Conservation (phyloP, 192 early-diverging fungal genomes). For the Coemansia sp. region DNA sequence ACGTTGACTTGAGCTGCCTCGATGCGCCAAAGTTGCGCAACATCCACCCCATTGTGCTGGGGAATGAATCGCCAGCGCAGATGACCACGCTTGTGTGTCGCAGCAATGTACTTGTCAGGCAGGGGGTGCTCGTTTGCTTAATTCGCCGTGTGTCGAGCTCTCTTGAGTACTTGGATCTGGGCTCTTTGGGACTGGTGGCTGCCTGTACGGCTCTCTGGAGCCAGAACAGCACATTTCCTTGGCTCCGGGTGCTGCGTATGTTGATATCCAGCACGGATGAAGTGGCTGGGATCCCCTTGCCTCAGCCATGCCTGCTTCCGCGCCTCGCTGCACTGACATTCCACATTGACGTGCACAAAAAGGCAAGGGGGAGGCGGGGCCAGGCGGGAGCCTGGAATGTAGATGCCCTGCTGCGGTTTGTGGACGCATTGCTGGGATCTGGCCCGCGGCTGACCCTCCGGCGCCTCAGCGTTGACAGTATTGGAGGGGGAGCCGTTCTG, state of each 20-base stretch:
- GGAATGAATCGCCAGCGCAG: neutral
- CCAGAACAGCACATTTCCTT: neutral
- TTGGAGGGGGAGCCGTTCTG: no score
- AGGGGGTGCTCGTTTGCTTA: neutral
- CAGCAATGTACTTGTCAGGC: neutral
- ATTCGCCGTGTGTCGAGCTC: neutral
- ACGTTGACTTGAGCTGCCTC: slow-evolving; percentile 3
- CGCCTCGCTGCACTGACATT: no score
- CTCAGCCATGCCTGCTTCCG: no score
- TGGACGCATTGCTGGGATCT: no score
- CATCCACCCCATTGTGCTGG: slow-evolving; percentile 1
- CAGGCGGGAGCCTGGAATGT: no score
- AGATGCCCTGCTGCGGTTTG: no score
- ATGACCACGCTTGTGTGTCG: slow-evolving; percentile 8
- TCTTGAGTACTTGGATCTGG: slow-evolving; percentile 9
- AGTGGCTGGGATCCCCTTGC: no score
- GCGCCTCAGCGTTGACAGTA: no score
- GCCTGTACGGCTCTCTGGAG: slow-evolving; percentile 3
- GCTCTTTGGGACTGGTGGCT: neutral
- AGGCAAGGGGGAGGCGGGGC: no score
- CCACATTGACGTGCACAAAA: no score
- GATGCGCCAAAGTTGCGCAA: neutral
- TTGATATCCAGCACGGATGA: no score
- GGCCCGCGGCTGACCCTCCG: no score
- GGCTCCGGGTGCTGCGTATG: neutral